These are phyloP conservation scores for Phytophthora melonis DNA, from an alignment of 352 stramenopile species.

Conservation along the genomic window DNA sequence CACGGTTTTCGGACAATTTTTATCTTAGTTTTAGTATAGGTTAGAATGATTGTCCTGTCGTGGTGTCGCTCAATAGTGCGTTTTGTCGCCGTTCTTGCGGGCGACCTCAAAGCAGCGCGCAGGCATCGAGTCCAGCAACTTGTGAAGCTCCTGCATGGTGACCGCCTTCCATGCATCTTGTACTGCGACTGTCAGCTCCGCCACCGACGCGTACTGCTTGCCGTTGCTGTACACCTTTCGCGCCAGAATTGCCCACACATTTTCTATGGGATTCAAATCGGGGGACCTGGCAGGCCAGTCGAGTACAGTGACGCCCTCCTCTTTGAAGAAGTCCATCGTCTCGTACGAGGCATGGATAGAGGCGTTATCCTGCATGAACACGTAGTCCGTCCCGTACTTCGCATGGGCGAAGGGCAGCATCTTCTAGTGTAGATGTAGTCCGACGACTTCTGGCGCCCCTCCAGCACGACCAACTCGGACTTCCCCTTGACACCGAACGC, in stretches of 20 bases:
- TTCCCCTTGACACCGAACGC: background rate
- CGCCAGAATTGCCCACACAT: background rate
- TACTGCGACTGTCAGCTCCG: no score
- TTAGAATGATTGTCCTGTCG: no score
- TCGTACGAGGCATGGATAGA: background rate
- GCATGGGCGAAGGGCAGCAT: background rate
- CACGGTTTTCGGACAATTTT: no score
- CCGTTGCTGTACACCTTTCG: background rate
- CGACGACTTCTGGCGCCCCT: background rate
- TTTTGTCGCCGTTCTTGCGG: no score
- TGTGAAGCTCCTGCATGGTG: no score
- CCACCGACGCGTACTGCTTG: no score
- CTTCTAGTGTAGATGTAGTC: background rate
- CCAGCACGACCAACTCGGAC: background rate
- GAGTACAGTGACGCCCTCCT: background rate
- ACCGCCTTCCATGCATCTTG: no score
- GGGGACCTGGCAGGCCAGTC: background rate
- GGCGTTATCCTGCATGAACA: background rate
- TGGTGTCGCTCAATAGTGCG: no score
- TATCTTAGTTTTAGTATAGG: no score
- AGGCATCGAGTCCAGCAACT: no score
- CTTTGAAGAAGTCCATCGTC: no score
- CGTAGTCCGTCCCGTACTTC: background rate
- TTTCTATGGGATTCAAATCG: background rate
- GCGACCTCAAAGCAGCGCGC: no score